phyloP scores from a whole-genome alignment of 108 stramenopile genomes.

The Aureococcus anophagefferens region DNA sequence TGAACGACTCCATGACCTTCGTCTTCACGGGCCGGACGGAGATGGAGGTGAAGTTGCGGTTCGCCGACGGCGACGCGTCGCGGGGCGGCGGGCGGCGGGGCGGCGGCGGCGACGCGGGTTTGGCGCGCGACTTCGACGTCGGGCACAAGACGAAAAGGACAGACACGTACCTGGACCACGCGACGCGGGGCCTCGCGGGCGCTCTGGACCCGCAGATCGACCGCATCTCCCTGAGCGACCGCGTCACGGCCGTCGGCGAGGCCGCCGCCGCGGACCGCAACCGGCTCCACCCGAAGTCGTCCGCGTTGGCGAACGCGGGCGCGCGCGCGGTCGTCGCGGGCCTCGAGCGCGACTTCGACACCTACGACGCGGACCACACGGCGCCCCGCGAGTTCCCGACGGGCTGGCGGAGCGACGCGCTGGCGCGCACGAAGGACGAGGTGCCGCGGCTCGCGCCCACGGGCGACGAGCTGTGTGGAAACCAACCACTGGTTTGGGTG shows the following conservation, averaged over 20 bases:
- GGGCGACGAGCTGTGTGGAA: too few relatives aligned
- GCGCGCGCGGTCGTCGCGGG: conserved; percentile 1
- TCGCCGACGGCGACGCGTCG: conserved; percentile 1
- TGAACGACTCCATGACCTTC: conserved; percentile 4
- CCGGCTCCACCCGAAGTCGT: neutral
- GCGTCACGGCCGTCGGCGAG: neutral
- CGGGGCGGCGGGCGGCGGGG: too few relatives aligned
- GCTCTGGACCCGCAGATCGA: conserved; percentile 2
- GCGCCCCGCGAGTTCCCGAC: neutral
- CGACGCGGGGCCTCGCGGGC: neutral
- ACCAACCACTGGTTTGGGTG: too few relatives aligned
- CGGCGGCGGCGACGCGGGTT: too few relatives aligned
- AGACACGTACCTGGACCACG: neutral
- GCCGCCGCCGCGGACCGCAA: neutral
- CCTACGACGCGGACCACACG: conserved; percentile 1
- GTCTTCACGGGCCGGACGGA: neutral
- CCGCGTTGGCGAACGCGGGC: neutral
- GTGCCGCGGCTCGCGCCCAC: conserved; percentile 15
- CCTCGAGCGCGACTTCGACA: conserved; percentile 13
- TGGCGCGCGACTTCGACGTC: conserved; percentile 1
- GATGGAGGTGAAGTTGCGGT: conserved; percentile 1
- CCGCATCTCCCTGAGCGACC: conserved; percentile 2
- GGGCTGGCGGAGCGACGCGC: neutral
- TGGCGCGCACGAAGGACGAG: neutral
- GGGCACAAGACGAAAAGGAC: conserved; percentile 2